These are phyloP conservation scores for Pseudoscleropodium purum DNA, from an alignment of 225 moss, liverwort and hornwort genomes.

Conservation along the genomic window DNA sequence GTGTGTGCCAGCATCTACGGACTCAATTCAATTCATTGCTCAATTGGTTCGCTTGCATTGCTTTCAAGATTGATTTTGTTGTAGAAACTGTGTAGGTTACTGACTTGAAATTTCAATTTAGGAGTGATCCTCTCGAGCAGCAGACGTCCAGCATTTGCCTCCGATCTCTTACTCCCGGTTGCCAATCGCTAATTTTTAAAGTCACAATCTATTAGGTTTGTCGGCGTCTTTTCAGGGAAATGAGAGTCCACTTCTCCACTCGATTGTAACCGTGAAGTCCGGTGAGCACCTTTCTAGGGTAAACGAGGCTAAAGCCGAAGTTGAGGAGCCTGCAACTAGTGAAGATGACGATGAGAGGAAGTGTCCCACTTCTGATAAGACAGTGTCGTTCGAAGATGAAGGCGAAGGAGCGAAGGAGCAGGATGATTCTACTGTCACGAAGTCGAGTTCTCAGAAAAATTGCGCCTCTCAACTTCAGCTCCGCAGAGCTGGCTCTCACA, in stretches of 20 bases:
- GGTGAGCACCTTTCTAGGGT: constrained; percentile 9
- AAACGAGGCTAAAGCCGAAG: background rate
- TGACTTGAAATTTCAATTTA: background rate
- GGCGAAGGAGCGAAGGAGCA: background rate
- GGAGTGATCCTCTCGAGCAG: background rate
- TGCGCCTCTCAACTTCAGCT: background rate
- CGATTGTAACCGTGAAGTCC: constrained; percentile 7
- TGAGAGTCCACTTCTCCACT: background rate
- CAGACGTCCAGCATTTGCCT: background rate
- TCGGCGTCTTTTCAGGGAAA: background rate
- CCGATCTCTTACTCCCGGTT: background rate
- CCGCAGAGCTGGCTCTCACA: background rate
- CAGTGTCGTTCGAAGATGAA: background rate
- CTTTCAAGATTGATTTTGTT: background rate
- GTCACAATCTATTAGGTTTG: constrained; percentile 1
- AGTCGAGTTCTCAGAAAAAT: background rate
- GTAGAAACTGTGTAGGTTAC: background rate
- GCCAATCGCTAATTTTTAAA: background rate
- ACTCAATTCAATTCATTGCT: background rate
- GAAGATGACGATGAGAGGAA: background rate
- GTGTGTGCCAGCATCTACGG: constrained; percentile 1
- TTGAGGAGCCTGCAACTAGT: background rate
- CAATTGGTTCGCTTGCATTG: background rate
- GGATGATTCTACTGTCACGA: background rate
- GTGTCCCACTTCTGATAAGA: background rate